phyloP scores from a whole-genome alignment of 768 basidiomycete genomes.

The Auriscalpium orientale region DNA sequence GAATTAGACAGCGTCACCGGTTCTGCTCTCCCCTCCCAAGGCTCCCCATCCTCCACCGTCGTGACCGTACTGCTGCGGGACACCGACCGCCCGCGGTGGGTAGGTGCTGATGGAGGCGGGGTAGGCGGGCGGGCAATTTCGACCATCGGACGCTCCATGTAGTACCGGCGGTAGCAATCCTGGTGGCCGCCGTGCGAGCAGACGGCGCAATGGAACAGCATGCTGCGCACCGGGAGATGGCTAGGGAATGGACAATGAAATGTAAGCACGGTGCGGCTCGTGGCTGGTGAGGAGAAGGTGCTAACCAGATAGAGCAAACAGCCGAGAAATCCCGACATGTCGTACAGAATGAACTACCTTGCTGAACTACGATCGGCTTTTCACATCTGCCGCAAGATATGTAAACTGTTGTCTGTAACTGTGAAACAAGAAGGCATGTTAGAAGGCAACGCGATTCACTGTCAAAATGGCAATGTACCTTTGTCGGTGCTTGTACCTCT shows the following conservation, averaged over 20 bases:
- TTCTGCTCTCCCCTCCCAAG: constrained; percentile 14
- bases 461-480: constrained; percentile 30
- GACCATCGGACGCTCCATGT: constrained; percentile 50
- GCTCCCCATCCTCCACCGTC: constrained; percentile 7
- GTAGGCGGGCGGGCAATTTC: constrained; percentile 29
- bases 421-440: not conserved
- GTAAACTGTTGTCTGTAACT: constrained; percentile 70
- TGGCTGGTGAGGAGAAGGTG: constrained; percentile 4
- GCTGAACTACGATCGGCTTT: constrained; percentile 48
- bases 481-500: constrained; percentile 43
- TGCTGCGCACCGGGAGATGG: constrained; percentile 64
- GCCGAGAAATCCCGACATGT: constrained; percentile 41
- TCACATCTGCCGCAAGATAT: constrained; percentile 62
- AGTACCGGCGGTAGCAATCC: constrained; percentile 65
- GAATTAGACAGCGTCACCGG: not conserved
- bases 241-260: constrained; percentile 26
- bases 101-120: constrained; percentile 8
- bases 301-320: constrained; percentile 70
- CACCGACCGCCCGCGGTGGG: constrained; percentile 11
- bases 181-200: constrained; percentile 82
- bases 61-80: constrained; percentile 16
- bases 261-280: constrained; percentile 2
- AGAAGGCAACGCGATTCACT: not conserved
- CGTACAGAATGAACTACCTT: constrained; percentile 46
- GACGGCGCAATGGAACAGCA: constrained; percentile 67